These are phyloP conservation scores for Chrysanthemum makinoi DNA, from an alignment of 129 eudicot species.

Conservation along the genomic window DNA sequence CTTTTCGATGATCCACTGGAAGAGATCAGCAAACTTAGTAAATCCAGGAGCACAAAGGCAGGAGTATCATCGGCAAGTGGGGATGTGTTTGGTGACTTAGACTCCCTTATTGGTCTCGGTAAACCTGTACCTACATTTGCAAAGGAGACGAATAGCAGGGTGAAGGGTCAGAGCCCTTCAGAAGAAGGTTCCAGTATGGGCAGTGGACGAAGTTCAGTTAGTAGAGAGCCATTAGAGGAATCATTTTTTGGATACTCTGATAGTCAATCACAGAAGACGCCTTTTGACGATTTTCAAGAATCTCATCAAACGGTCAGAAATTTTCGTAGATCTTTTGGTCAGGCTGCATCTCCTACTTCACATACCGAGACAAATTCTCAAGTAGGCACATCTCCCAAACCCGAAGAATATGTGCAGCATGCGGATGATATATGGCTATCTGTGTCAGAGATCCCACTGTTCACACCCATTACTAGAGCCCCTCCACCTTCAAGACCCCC, in stretches of 20 bases:
- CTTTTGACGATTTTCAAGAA: constrained; percentile 51
- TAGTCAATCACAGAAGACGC: constrained; percentile 45
- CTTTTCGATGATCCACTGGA: constrained; percentile 57
- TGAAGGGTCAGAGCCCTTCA: constrained; percentile 43
- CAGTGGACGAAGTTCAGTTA: constrained; percentile 38
- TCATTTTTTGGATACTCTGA: constrained; percentile 49
- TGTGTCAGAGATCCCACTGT: constrained; percentile 88
- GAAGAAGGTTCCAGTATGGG: constrained; percentile 43
- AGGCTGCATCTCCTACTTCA: constrained; percentile 45
- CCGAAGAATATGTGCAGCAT: constrained; percentile 45
- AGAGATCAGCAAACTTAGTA: constrained; percentile 52
- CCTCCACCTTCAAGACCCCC: constrained; percentile 97
- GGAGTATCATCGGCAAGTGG: constrained; percentile 44
- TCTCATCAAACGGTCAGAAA: constrained; percentile 48
- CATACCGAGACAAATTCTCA: constrained; percentile 45
- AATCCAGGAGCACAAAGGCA: constrained; percentile 40
- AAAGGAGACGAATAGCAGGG: constrained; percentile 40
- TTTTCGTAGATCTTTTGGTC: constrained; percentile 40
- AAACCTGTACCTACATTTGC: constrained; percentile 46
- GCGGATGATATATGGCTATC: constrained; percentile 74
- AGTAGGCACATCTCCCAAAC: constrained; percentile 44
- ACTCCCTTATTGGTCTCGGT: constrained; percentile 50
- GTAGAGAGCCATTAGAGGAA: constrained; percentile 47
- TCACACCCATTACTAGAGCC: constrained; percentile 69
- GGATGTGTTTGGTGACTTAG: constrained; percentile 60